Evolutionary conservation across 2,329 filamentous ascomycete genomes (phyloP), one percentile per base, ranked within the genome.

Genomic region (Ophiostoma quercus): DNA sequence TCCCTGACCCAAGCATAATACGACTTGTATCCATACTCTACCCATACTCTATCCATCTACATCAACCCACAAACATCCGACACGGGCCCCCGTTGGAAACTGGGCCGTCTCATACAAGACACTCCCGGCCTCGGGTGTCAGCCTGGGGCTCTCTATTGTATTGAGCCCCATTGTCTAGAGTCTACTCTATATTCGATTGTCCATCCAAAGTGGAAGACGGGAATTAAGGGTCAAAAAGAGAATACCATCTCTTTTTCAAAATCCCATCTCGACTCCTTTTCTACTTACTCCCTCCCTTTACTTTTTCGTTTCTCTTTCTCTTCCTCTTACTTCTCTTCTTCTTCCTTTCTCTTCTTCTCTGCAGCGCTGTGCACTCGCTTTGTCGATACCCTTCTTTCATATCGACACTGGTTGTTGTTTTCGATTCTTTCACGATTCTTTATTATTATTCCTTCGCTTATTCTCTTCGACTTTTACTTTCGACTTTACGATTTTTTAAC

Each of bases 341-440:
- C 72, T 71, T 68, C 66, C 71, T 69, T 63, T 69, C 73, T 37
- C 65, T 39, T 72, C 72, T 73, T 74, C 75, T 76, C 75, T 76
- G 77, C 73, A 81, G 80, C 80, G 80, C 82, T 82, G 81, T 80
- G 80, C 81, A 82, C 81, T 82, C 80, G 80, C 79, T 68, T 79
- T 79, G 81, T 84, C 81, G 81, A 81, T 84, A 83, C 77, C 81
- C 78, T 81, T 84, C 80, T 81, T 84, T 84, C 79, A 81, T 78
- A 65, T 82, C 81, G 79, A 76, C 79, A 76, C 81, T 82, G 79
- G 76, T 77, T 77, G 73, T 75, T 74, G 67, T 73, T 71, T 71
- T 69, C 69, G 69, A 70, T 72, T 70, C 57, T 43, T 37, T 71
- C 34, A 69, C 69, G 69, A 69, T 39, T 71, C 70, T 71, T 68